Evolutionary conservation across 2,329 filamentous ascomycete species (phyloP).

Genomic region (Trichoderma atroviride): DNA sequence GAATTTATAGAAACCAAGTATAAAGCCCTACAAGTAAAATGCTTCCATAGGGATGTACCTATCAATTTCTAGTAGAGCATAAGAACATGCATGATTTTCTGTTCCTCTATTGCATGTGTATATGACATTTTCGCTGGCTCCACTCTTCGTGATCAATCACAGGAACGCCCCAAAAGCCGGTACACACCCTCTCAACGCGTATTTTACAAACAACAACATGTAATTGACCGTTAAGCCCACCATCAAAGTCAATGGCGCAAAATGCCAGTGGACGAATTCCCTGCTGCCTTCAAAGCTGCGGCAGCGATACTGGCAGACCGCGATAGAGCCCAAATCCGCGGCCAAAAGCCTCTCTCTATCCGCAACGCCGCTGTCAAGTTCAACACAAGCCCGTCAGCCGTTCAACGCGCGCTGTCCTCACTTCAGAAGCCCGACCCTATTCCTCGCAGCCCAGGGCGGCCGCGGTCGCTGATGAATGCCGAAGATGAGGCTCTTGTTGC

Average conservation of each 20-base stretch:
- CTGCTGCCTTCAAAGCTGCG: background rate
- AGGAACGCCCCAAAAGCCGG: too few relatives aligned
- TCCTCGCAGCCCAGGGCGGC: background rate
- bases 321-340: background rate
- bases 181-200: too few relatives aligned
- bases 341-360: background rate
- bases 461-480: background rate
- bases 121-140: too few relatives aligned
- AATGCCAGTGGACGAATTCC: background rate
- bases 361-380: background rate
- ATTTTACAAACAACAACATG: background rate
- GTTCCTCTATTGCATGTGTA: too few relatives aligned
- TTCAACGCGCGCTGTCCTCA: background rate
- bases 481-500: background rate
- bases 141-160: too few relatives aligned
- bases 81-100: too few relatives aligned
- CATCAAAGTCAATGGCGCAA: background rate
- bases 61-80: too few relatives aligned
- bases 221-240: background rate
- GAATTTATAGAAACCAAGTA: too few relatives aligned
- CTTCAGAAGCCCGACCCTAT: background rate
- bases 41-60: too few relatives aligned
- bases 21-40: too few relatives aligned
- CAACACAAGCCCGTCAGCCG: background rate
- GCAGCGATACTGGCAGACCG: background rate